These are phyloP conservation scores for Alternaria triticina DNA, from an alignment of 2,329 filamentous ascomycete genomes.

Conservation along the genomic window DNA sequence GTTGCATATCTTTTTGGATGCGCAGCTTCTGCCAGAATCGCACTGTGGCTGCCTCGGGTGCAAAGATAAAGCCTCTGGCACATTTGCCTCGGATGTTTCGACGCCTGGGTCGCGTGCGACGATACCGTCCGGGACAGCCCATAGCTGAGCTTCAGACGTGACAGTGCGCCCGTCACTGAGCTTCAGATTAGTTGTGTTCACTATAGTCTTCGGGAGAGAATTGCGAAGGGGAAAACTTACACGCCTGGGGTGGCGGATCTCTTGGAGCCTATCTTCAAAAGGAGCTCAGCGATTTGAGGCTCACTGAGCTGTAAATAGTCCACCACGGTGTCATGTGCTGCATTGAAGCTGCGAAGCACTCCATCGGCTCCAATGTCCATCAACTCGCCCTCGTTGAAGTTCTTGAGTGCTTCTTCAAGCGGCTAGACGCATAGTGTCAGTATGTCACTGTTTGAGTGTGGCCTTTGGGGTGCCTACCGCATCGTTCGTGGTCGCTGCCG, in stretches of 20 bases:
- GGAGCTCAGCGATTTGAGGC: neutral
- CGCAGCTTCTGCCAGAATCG: too few species aligned
- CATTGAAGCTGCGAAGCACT: neutral
- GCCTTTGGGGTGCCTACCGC: neutral
- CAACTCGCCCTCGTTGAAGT: neutral
- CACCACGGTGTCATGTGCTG: neutral
- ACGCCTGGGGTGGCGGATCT: too few species aligned
- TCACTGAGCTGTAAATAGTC: neutral
- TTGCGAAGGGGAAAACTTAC: too few species aligned
- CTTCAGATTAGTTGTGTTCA: too few species aligned
- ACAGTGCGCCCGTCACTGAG: neutral
- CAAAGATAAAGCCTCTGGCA: neutral
- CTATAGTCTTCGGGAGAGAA: too few species aligned
- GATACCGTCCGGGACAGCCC: neutral
- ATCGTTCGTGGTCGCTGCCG: neutral
- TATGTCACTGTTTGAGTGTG: too few species aligned
- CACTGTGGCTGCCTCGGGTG: neutral
- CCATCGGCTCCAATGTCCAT: neutral
- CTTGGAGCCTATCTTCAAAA: neutral
- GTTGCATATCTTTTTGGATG: too few species aligned
- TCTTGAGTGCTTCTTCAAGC: neutral
- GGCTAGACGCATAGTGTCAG: neutral
- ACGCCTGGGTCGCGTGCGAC: fast-evolving
- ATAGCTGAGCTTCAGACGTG: neutral
- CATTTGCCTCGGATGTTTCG: fast-evolving